Percentiles rank a stretch among this genome's conserved stretches.
phyloP scores from a whole-genome alignment of 139 green algal genomes.

The Mychonastes homosphaera region DNA sequence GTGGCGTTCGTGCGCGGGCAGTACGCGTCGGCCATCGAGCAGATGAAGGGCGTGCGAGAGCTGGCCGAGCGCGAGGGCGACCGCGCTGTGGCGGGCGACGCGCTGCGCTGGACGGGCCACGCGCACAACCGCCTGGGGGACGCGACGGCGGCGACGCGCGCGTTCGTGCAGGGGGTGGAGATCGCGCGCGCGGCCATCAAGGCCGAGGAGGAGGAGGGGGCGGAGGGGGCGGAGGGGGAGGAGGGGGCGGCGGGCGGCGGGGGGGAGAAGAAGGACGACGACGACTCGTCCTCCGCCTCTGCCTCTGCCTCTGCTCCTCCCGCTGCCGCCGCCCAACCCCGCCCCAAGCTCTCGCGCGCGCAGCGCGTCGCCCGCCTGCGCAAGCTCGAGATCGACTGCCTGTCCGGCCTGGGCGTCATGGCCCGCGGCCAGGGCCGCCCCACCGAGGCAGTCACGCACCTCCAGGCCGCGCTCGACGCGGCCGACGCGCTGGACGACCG shows the following conservation, averaged over 20 bases:
- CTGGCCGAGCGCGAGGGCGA: conserved; percentile 15
- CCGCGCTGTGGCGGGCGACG: conserved; percentile 18
- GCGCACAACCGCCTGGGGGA: conserved; percentile 18
- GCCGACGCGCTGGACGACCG: conserved; percentile 22
- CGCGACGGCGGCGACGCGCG: conserved; percentile 9
- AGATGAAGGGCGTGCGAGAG: conserved; percentile 18
- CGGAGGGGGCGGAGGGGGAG: conserved; percentile 16
- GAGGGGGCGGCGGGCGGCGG: background rate
- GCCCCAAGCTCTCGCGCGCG: too few relatives aligned
- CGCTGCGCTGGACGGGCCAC: conserved; percentile 31
- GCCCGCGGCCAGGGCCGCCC: conserved; percentile 10
- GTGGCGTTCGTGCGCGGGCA: conserved; percentile 29
- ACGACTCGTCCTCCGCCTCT: background rate
- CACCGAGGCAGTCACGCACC: conserved; percentile 7
- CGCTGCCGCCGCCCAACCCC: too few relatives aligned
- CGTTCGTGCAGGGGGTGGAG: conserved; percentile 24
- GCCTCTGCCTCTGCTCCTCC: background rate
- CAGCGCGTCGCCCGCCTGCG: too few relatives aligned
- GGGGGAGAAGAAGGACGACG: background rate
- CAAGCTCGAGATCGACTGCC: conserved; percentile 29
- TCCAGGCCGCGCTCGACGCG: conserved; percentile 39
- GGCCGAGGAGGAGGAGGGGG: background rate
- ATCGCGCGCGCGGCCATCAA: too few relatives aligned
- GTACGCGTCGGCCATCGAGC: conserved; percentile 16
- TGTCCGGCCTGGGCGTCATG: conserved; percentile 30